phyloP scores from a whole-genome alignment of 2,329 filamentous ascomycete species.

The Fusarium ambrosium region DNA sequence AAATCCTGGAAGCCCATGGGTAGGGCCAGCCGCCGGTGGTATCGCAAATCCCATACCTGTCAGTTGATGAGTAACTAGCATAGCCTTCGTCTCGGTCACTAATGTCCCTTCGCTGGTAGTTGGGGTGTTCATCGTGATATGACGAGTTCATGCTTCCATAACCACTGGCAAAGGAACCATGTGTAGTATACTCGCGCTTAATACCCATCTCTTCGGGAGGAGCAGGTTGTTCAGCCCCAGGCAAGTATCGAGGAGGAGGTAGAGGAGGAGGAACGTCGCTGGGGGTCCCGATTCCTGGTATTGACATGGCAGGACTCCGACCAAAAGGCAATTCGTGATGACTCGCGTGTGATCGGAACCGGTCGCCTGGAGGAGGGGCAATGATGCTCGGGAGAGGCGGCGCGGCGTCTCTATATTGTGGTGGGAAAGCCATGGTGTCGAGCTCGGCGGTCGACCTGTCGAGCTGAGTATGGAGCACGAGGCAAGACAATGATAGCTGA shows the following conservation, averaged over 20 bases:
- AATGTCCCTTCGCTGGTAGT: conserved; percentile 51
- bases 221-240: conserved; percentile 52
- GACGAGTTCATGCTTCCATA: conserved; percentile 58
- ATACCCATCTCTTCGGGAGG: conserved; percentile 49
- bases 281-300: conserved; percentile 55
- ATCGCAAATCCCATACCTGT: conserved; percentile 49
- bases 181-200: conserved; percentile 46
- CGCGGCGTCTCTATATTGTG: conserved; percentile 53
- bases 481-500: conserved; percentile 46
- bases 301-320: conserved; percentile 57
- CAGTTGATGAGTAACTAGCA: conserved; percentile 57
- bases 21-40: conserved; percentile 2
- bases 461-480: conserved; percentile 46
- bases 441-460: conserved; percentile 38
- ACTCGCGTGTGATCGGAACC: conserved; percentile 46
- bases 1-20: conserved; percentile 3
- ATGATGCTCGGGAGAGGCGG: conserved; percentile 55
- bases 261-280: conserved; percentile 59
- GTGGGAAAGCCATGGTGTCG: conserved; percentile 54
- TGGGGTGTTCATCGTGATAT: conserved; percentile 52
- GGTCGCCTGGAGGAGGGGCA: conserved; percentile 48
- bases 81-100: conserved; percentile 59
- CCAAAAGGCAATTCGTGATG: conserved; percentile 51
- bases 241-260: conserved; percentile 59
- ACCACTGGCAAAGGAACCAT: conserved; percentile 52